phyloP scores from a whole-genome alignment of 1,284 basidiomycete genomes.

The Sanghuangporus sanghuang region DNA sequence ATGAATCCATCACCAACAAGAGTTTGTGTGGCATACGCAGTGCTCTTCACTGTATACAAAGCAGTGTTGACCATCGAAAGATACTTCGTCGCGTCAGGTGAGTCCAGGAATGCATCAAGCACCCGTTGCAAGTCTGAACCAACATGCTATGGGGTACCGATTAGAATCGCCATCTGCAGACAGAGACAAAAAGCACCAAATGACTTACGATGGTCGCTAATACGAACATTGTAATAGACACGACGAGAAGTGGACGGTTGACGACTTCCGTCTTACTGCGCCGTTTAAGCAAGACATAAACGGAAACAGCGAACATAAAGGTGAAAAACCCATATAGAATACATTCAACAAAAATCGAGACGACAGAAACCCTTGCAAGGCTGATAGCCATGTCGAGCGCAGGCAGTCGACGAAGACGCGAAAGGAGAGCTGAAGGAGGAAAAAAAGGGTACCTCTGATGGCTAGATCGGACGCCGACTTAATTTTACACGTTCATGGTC shows the following conservation, averaged over 20 bases:
- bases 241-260: constrained; percentile 12
- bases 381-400: constrained; percentile 2
- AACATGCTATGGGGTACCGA: constrained; percentile 7
- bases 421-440: not conserved
- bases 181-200: not conserved
- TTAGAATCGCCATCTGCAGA: not conserved
- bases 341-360: constrained; percentile 10
- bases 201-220: constrained; percentile 10
- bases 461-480: no score
- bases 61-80: constrained; percentile 27
- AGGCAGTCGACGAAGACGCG: not conserved
- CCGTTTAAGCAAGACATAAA: constrained; percentile 1
- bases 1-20: constrained; percentile 31
- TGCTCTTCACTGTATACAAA: constrained; percentile 27
- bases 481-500: no score
- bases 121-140: constrained; percentile 14
- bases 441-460: not conserved
- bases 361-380: not conserved
- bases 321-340: constrained; percentile 10
- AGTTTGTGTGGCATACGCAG: constrained; percentile 29
- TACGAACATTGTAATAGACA: constrained; percentile 11
- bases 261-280: not conserved
- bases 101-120: constrained; percentile 13
- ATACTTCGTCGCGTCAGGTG: constrained; percentile 1
- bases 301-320: constrained; percentile 11